Evolutionary conservation across 148 eudicot genomes (phyloP), one percentile per base, ranked within the genome.

Genomic region (Simmondsia chinensis): DNA sequence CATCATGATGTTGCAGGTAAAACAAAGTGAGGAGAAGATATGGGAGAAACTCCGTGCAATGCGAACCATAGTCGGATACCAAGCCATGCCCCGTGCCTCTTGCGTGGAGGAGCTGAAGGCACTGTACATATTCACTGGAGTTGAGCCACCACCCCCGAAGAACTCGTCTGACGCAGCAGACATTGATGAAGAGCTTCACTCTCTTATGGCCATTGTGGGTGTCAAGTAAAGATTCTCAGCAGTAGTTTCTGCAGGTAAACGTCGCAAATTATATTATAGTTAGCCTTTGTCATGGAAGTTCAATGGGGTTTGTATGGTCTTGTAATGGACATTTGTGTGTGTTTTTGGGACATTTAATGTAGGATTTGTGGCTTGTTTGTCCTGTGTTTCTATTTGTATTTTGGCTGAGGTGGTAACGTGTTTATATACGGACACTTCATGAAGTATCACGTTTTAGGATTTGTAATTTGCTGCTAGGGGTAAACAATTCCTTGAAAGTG

Each of bases 181-280:
- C 31, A 32, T 73, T 28, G 40, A 59, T 18, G 69, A 53, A 24
- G 73, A 71, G 59, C 81, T 88, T 20, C 72, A 46, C 16, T 71
- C 75, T 57, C 77, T 88, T 17, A 88, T 70, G 96, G 57, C 87
- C 17, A 38, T 84, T 24, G 63, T 84, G 23, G 94, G 94, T 44
- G 84, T 80, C 33, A 77, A 74, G 69, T 69, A 59, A 60, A 41
- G 19, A 7, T 40, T 24, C 19, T 32, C 47, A 35, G 5, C 61
- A 37, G 41, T 51, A 4, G 9, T 13, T 68, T 29, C 24, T 43
- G 12, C n/a, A n/a, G n/a, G n/a, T n/a, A n/a, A n/a, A n/a, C n/a
- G n/a, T n/a, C n/a, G n/a, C n/a, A n/a, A n/a, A n/a, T n/a, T n/a
- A n/a, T n/a, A n/a, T n/a, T n/a, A n/a, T n/a, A n/a, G n/a, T n/a